Base-by-base conservation (phyloP, 2,329 filamentous ascomycete species). In the Botrytis elliptica region DNA sequence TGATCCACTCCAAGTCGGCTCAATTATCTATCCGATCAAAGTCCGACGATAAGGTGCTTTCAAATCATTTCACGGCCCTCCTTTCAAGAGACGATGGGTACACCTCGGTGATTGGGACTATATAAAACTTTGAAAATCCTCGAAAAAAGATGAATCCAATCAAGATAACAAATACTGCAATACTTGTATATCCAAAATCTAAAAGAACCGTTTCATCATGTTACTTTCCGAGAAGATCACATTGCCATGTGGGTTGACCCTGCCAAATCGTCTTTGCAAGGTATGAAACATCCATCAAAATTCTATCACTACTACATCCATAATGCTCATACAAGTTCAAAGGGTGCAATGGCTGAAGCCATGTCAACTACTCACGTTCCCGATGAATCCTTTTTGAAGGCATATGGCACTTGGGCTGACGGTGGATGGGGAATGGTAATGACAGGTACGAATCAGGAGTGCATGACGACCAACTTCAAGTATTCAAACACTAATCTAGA, bases 191-290 rank as follows among this genome's bases (percentile, higher is more conserved):
- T n/a, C 12, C 22, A 25, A 63, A 29, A 40, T 16, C 69, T 18
- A 49, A 25, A 52, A 52, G 42, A 49, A 16, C 25, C 33, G 1
- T 64, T 65, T 8, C 33, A 44, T 36, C 64, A 77, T 78, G 77
- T 59, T 76, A 38, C 55, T 77, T 18, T 74, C 75, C 33, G 29
- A 77, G 65, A 71, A 77, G 70, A 57, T 77, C 16, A 70, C 55
- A 46, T 55, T 78, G 20, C 85, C 86, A 75, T 88, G 86, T 78
- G 88, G 88, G 1, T 82, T 90, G 40, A 84, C 82, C 0, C 79
- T 90, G 4, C 86, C 86, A 4, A 90, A 90, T 77, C 85, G 88
- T 8, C 82, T 90, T 1, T 83, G 80, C 67, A 85, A 85, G 75
- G 78, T 77, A 77, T 60, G 57, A 38, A 44, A 73, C 18, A 7